Evolutionary conservation across 371 early-diverging fungal species (phyloP), one percentile per base, ranked within the genome.

Genomic region (Mucor racemosus): DNA sequence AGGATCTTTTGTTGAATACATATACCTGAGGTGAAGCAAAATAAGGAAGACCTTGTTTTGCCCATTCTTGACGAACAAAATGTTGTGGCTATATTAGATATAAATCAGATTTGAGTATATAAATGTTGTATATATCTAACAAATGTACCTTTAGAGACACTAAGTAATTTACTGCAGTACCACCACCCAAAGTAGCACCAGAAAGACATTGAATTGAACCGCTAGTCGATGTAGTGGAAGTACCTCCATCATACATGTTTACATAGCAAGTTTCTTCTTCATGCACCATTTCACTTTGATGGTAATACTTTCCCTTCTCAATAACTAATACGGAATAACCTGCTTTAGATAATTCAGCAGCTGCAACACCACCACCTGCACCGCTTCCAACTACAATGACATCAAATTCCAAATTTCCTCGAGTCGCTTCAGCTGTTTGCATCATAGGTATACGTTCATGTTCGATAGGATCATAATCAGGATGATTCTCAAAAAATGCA

Each of bases 51-150:
- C 90, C 88, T 62, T 78, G 67, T 39, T 81, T 81, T 8, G 90
- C 87, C 94, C 94, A 93, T 66, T 93, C 92, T 68, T 88, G 83
- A 15, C 92, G 88, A 34, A 89, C 82, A 68, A 73, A 82, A 65
- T 87, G 72, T 54, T 88, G 91, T 5, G 81, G 81, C 76, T 86
- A 67, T 17, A 55, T n/a, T 7, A 10, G 14, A 54, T 5, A 17
- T 13, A 7, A n/a, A 42, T 56, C 2, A 56, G 36, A 31, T 56
- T 56, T 1, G 35, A 7, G 9, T 35, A 36, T 19, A 54, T 31
- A 26, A 5, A 19, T 11, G 1, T 31, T 54, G 9, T 1, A 31
- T 5, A 3, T 15, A 38, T 44, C 3, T 44, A n/a, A 33, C 3
- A n/a, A 26, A 26, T 3, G 1, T 80, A 85, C 87, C 77, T 84